These are phyloP conservation scores for Thermothielavioides terrestris DNA, from an alignment of 495 filamentous ascomycete species.

Conservation along the genomic window DNA sequence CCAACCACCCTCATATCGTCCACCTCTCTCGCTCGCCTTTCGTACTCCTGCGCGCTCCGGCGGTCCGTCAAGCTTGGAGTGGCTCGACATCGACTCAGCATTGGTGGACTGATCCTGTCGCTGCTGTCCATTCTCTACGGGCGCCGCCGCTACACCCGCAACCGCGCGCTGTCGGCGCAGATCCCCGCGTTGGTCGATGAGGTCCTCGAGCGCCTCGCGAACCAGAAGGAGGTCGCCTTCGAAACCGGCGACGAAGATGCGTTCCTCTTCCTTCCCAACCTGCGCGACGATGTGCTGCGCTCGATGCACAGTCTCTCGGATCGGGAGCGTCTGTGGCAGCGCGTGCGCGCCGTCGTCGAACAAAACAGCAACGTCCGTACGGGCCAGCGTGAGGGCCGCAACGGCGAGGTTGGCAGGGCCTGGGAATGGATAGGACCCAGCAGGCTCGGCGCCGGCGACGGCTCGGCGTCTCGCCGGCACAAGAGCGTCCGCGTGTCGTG, in stretches of 20 bases:
- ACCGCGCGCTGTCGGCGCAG: slow-evolving; percentile 54
- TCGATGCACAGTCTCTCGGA: slow-evolving; percentile 66
- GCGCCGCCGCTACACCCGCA: slow-evolving; percentile 46
- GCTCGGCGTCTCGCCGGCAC: slow-evolving; percentile 38
- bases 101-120: slow-evolving; percentile 61
- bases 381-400: slow-evolving; percentile 68
- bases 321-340: slow-evolving; percentile 70
- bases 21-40: slow-evolving; percentile 79
- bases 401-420: slow-evolving; percentile 75
- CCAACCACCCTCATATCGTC: slow-evolving; percentile 50
- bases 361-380: slow-evolving; percentile 87
- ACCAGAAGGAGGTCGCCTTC: slow-evolving; percentile 67
- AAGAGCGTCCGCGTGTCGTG: slow-evolving; percentile 46
- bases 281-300: slow-evolving; percentile 84
- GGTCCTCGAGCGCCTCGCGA: slow-evolving; percentile 72
- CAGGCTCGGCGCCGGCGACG: slow-evolving; percentile 29
- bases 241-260: slow-evolving; percentile 59
- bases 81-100: slow-evolving; percentile 89
- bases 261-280: slow-evolving; percentile 76
- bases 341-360: slow-evolving; percentile 76
- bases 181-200: slow-evolving; percentile 73
- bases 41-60: slow-evolving; percentile 78
- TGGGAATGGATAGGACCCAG: slow-evolving; percentile 93
- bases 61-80: slow-evolving; percentile 84
- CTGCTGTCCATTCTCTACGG: slow-evolving; percentile 45